Conservation (phyloP, 2,329 filamentous ascomycete genomes). For the Penicillium sp. region DNA sequence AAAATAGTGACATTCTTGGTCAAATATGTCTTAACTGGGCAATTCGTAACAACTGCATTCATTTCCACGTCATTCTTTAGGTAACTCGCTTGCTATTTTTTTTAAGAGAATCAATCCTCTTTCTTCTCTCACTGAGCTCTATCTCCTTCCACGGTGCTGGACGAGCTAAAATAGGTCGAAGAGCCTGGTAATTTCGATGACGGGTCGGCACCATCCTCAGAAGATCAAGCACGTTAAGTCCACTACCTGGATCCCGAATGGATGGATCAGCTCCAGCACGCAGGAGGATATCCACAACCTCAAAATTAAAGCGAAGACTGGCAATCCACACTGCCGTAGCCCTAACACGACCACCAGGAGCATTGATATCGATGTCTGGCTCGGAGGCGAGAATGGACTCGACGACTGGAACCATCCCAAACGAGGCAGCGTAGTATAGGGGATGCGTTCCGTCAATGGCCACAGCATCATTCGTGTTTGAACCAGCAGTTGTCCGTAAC, state of each 20-base stretch:
- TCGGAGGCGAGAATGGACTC: constrained; percentile 16
- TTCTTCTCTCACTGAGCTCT: too few species aligned
- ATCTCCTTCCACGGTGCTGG: constrained; percentile 2
- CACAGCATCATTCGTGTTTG: not conserved
- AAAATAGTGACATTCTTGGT: not conserved
- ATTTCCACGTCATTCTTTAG: not conserved
- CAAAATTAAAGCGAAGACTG: constrained; percentile 12
- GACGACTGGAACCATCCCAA: constrained; percentile 19
- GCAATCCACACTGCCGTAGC: constrained; percentile 21
- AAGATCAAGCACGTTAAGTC: constrained; percentile 9
- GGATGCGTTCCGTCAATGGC: constrained; percentile 17
- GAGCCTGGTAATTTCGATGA: not conserved
- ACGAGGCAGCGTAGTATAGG: constrained; percentile 22
- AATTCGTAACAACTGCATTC: not conserved
- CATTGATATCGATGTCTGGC: constrained; percentile 17
- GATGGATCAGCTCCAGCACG: constrained; percentile 21
- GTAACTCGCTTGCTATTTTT: not conserved
- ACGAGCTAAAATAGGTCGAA: constrained; percentile 9
- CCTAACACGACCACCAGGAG: constrained; percentile 16
- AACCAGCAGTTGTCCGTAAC: not conserved
- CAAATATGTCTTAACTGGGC: not conserved
- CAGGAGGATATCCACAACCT: constrained; percentile 16
- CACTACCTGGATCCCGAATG: constrained; percentile 14
- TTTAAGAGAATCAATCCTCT: too few species aligned
- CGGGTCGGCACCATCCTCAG: constrained; percentile 1